These are phyloP conservation scores for Coix lacrymajobi DNA, from an alignment of 176 grass and related monocot genomes.

Conservation along the genomic window DNA sequence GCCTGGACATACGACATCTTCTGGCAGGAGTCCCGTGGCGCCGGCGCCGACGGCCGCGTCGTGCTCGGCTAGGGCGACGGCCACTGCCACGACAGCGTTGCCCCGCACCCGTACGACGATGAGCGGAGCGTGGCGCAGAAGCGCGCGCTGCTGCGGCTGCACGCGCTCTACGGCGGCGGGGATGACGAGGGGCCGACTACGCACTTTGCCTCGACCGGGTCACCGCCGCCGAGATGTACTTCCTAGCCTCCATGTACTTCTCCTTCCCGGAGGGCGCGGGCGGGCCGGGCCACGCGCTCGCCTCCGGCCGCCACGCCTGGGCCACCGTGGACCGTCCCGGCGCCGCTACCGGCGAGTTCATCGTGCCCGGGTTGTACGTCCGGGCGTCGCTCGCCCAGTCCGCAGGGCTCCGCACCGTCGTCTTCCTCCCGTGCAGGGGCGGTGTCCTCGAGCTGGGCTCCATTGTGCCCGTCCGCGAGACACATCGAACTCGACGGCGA, in stretches of 20 bases:
- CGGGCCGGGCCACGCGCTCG: slow-evolving; percentile 55
- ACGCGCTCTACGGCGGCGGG: slow-evolving; percentile 54
- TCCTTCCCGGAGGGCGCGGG: slow-evolving; percentile 48
- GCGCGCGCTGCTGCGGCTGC: slow-evolving; percentile 71
- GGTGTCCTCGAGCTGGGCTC: slow-evolving; percentile 84
- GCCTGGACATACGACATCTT: slow-evolving; percentile 75
- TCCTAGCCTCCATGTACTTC: slow-evolving; percentile 93
- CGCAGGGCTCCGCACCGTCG: slow-evolving; percentile 64
- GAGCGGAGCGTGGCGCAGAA: slow-evolving; percentile 37
- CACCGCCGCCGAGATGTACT: slow-evolving; percentile 82
- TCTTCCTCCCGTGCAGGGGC: slow-evolving; percentile 59
- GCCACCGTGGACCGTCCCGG: slow-evolving; percentile 26
- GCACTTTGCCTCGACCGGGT: slow-evolving; percentile 63
- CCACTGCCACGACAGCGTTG: slow-evolving; percentile 60
- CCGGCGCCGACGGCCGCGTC: slow-evolving; percentile 9
- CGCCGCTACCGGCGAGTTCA: too few species aligned
- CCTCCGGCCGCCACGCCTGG: slow-evolving; percentile 54
- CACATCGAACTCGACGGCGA: too few species aligned
- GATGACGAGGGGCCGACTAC: slow-evolving; percentile 61
- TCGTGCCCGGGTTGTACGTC: slow-evolving; percentile 55
- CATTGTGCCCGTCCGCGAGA: slow-evolving; percentile 44
- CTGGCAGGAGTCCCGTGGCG: slow-evolving; percentile 68
- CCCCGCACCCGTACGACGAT: not conserved
- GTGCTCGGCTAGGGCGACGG: slow-evolving; percentile 86
- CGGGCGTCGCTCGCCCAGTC: slow-evolving; percentile 52